phyloP scores from a whole-genome alignment of 495 filamentous ascomycete species.

The Aspergillus mulundensis region DNA sequence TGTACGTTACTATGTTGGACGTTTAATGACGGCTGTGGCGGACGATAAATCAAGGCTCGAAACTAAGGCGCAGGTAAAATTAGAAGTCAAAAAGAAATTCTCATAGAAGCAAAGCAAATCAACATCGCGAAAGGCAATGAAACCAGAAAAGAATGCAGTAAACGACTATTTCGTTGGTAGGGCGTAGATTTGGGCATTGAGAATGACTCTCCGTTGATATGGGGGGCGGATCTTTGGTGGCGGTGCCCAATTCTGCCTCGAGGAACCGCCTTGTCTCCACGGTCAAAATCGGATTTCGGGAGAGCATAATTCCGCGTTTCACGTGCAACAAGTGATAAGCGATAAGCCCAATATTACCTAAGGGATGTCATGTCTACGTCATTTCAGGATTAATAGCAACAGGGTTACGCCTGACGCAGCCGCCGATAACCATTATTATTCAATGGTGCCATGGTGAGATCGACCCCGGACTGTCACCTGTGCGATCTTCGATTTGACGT shows the following conservation, averaged over 20 bases:
- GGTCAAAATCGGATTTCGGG: neutral
- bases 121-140: conserved; percentile 19
- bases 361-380: neutral
- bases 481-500: neutral
- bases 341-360: neutral
- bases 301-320: neutral
- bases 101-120: conserved; percentile 4
- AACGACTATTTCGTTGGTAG: neutral
- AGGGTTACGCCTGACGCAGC: no score
- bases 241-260: neutral
- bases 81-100: neutral
- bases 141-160: conserved; percentile 8
- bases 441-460: neutral
- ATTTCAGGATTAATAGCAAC: neutral
- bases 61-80: conserved; percentile 2
- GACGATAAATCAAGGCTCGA: neutral
- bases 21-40: conserved; percentile 2
- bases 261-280: neutral
- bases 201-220: neutral
- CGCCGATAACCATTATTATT: no score
- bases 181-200: neutral
- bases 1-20: neutral
- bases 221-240: neutral
- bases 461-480: neutral
- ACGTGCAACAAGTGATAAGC: neutral